phyloP scores from a whole-genome alignment of 2,329 filamentous ascomycete species.

The Penicillium sp. region DNA sequence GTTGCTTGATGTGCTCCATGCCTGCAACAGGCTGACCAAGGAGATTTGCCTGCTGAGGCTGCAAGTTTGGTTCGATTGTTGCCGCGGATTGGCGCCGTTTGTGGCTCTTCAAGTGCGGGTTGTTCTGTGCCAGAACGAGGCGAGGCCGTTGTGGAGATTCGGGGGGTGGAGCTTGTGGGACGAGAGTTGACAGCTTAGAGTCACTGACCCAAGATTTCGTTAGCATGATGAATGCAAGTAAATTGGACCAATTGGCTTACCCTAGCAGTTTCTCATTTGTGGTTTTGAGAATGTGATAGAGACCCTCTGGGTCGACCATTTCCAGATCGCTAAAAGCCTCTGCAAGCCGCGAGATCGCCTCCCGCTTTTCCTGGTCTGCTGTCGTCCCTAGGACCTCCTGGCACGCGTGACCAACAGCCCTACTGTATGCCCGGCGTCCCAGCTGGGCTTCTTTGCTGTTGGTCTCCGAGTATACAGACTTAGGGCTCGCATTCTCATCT shows the following conservation, averaged over 20 bases:
- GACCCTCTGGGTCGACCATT: constrained; percentile 85
- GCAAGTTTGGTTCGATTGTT: constrained; percentile 40
- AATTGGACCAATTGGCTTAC: constrained; percentile 28
- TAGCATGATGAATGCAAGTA: constrained; percentile 8
- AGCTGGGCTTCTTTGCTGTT: constrained; percentile 79
- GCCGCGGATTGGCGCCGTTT: constrained; percentile 64
- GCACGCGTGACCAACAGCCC: constrained; percentile 80
- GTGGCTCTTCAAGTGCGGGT: constrained; percentile 83
- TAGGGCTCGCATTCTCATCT: constrained; percentile 49
- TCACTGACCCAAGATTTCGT: constrained; percentile 35
- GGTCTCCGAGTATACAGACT: constrained; percentile 37
- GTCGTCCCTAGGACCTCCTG: constrained; percentile 87
- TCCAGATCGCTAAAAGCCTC: constrained; percentile 87
- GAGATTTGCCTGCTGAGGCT: constrained; percentile 50
- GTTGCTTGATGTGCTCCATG: constrained; percentile 89
- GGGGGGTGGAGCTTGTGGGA: constrained; percentile 42
- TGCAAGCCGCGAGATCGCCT: constrained; percentile 80
- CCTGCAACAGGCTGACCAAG: constrained; percentile 67
- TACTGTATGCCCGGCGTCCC: constrained; percentile 79
- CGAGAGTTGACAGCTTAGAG: constrained; percentile 44
- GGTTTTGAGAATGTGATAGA: constrained; percentile 80
- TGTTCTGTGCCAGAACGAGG: constrained; percentile 77
- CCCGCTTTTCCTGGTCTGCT: constrained; percentile 70
- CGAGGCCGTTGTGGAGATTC: constrained; percentile 61
- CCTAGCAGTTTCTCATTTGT: constrained; percentile 73